These are phyloP conservation scores for Coemansia sp. DNA, from an alignment of 192 early-diverging fungal genomes.

Conservation along the genomic window DNA sequence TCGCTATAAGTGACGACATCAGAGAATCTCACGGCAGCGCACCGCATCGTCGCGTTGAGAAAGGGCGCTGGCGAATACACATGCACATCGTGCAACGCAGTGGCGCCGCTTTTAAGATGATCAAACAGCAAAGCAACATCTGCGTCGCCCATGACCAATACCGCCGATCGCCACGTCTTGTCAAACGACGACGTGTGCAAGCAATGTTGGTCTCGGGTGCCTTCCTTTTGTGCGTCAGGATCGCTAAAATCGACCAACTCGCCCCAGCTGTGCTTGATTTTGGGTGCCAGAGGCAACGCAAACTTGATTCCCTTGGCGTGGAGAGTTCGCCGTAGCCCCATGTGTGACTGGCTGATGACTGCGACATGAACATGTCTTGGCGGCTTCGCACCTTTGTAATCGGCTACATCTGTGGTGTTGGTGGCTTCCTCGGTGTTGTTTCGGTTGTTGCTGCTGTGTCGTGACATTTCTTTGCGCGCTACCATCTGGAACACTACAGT, in stretches of 20 bases:
- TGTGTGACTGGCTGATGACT: constrained; percentile 37
- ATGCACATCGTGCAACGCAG: neutral
- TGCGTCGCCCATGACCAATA: constrained; percentile 30
- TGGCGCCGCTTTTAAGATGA: constrained; percentile 20
- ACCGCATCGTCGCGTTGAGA: constrained; percentile 42
- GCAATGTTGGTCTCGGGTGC: neutral
- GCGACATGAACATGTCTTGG: constrained; percentile 21
- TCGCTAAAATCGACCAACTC: constrained; percentile 22
- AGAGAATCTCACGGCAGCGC: constrained; percentile 24
- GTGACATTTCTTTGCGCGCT: constrained; percentile 1
- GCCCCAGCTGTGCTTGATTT: constrained; percentile 12
- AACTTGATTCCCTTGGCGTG: constrained; percentile 24
- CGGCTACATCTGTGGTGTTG: neutral
- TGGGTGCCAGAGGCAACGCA: constrained; percentile 44
- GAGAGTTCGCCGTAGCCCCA: constrained; percentile 37
- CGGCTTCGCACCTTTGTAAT: neutral
- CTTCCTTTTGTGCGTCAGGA: constrained; percentile 9
- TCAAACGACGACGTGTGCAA: constrained; percentile 34
- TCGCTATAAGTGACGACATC: constrained; percentile 27
- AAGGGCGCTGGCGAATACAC: constrained; percentile 30
- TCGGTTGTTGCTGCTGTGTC: neutral
- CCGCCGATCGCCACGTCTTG: constrained; percentile 40
- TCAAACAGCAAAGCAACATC: constrained; percentile 28
- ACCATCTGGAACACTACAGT: constrained; percentile 38
- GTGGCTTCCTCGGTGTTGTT: neutral